Percentiles rank a stretch among this genome's conserved stretches.
Conservation (phyloP, 2,329 filamentous ascomycete species). For the Sclerotinia sclerotiorum region DNA sequence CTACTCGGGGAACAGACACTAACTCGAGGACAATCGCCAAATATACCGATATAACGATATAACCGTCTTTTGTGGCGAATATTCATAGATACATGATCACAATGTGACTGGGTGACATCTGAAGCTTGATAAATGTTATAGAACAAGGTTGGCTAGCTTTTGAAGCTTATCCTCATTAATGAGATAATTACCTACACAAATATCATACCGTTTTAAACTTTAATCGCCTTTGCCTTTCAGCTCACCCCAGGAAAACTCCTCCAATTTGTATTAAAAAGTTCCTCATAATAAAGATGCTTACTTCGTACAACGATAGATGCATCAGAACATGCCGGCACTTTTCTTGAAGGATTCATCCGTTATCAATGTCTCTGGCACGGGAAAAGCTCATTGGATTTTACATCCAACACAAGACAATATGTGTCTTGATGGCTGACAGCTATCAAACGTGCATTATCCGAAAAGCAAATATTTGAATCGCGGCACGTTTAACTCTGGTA, state of each 20-base stretch:
- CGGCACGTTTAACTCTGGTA: background rate
- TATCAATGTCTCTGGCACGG: background rate
- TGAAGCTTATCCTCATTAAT: background rate
- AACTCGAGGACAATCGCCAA: background rate
- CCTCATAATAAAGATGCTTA: background rate
- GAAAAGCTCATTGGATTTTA: background rate
- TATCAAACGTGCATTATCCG: background rate
- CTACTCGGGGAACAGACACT: background rate
- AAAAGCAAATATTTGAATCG: background rate
- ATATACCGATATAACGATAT: background rate
- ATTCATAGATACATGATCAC: background rate
- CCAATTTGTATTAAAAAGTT: background rate
- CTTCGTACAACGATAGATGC: background rate
- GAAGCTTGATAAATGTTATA: background rate
- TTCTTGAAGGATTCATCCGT: background rate
- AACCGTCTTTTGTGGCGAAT: background rate
- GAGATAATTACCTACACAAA: background rate
- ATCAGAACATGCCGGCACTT: slow-evolving; percentile 1
- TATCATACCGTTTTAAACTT: background rate
- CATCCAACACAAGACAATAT: background rate
- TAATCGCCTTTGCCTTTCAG: background rate
- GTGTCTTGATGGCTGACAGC: slow-evolving; percentile 4
- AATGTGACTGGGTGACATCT: background rate
- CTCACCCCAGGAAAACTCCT: background rate
- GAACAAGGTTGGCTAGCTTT: background rate